A percentile compares a stretch with the other conserved stretches of the same genome.
These are phyloP conservation scores for Trypanosoma grayi DNA, from an alignment of 208 protist species.

Conservation along the genomic window DNA sequence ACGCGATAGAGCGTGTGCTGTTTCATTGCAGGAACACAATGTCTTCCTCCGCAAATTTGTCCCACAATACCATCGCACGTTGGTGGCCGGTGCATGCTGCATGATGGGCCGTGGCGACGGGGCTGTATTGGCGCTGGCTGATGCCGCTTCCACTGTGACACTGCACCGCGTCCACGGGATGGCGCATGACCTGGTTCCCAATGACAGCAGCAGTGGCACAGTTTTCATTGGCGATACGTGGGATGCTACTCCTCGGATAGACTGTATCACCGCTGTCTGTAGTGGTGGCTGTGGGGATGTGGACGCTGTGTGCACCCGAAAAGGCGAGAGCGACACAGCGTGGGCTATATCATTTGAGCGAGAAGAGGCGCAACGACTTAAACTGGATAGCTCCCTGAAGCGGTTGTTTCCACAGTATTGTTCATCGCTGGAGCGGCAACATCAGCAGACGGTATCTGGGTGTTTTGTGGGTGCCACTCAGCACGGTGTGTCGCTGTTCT, in stretches of 20 bases:
- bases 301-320: constrained; percentile 13
- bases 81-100: constrained; percentile 15
- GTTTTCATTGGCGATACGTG: constrained; percentile 22
- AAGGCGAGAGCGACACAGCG: constrained; percentile 7
- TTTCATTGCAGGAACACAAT: not conserved
- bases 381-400: not conserved
- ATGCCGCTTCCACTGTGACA: constrained; percentile 12
- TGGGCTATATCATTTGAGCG: constrained; percentile 18
- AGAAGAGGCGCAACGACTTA: constrained; percentile 3
- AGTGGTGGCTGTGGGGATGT: not conserved
- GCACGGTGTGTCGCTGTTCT: constrained; percentile 3
- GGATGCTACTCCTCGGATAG: not conserved
- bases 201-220: not conserved
- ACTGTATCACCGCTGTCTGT: constrained; percentile 12
- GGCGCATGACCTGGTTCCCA: not conserved
- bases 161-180: constrained; percentile 5
- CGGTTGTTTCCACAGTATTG: constrained; percentile 1
- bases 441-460: not conserved
- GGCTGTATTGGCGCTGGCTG: constrained; percentile 10
- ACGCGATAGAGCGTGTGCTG: constrained; percentile 16
- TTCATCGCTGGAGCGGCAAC: not conserved
- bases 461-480: constrained; percentile 6
- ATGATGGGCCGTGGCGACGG: not conserved
- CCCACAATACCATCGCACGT: constrained; percentile 21
- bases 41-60: constrained; percentile 8